Conservation (phyloP, 192 early-diverging fungal species). For the Umbelopsis ramanniana region DNA sequence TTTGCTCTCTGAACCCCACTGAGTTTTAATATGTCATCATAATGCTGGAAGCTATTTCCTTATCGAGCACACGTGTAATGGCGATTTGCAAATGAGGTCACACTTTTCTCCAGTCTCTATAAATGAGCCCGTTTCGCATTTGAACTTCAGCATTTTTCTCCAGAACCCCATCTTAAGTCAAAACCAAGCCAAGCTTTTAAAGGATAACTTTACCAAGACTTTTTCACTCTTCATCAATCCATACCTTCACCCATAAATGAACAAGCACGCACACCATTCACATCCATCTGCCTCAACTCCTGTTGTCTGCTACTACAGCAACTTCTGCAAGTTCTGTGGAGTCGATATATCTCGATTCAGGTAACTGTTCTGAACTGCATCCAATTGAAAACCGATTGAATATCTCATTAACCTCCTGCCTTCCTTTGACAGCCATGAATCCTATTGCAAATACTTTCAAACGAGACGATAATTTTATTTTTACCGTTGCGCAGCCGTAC, state of each 20-base stretch:
- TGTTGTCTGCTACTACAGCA: slow-evolving; percentile 5
- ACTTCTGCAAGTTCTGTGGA: slow-evolving; percentile 15
- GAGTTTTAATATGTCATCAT: not conserved
- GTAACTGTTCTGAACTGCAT: not conserved
- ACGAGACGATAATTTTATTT: not conserved
- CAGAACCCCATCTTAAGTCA: not conserved
- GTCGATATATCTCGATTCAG: slow-evolving; percentile 15
- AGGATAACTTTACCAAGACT: not conserved
- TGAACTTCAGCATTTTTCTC: not conserved
- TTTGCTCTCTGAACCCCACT: no score
- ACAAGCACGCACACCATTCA: not conserved
- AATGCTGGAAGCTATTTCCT: not conserved
- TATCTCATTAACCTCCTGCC: not conserved
- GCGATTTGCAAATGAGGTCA: not conserved
- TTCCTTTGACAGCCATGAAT: not conserved
- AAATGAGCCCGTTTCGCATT: not conserved
- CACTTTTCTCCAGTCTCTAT: not conserved
- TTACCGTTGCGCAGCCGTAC: not conserved
- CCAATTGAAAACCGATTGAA: not conserved
- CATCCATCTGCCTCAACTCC: not conserved
- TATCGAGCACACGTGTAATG: slow-evolving; percentile 1
- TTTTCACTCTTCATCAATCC: no score
- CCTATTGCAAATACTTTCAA: slow-evolving; percentile 7
- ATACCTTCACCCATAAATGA: not conserved
- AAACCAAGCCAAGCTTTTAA: not conserved